Percentiles rank a stretch among this genome's conserved stretches.
These are phyloP conservation scores for Gossypium australe DNA, from an alignment of 345 rosid species.

Conservation along the genomic window DNA sequence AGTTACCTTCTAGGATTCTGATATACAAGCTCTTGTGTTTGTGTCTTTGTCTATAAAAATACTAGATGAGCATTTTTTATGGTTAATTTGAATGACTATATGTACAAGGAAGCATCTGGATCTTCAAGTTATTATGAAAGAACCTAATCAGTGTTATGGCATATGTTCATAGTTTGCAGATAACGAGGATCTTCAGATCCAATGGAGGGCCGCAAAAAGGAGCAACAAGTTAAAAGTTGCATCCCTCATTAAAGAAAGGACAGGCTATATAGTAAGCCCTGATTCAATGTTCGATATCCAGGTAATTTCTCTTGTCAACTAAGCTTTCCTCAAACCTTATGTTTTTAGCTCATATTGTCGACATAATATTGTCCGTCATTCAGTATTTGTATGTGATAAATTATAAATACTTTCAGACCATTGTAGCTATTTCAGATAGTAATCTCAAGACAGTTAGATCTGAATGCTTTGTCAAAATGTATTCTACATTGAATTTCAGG, in stretches of 20 bases:
- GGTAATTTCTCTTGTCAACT: conserved; percentile 31
- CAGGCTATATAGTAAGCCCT: conserved; percentile 65
- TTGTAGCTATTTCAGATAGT: neutral
- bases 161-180: conserved; percentile 53
- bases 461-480: neutral
- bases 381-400: no score
- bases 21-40: neutral
- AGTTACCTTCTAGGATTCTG: conserved; percentile 2
- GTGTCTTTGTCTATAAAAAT: neutral
- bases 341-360: no score
- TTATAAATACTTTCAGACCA: neutral
- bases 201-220: conserved; percentile 67
- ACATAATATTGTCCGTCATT: no score
- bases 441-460: neutral
- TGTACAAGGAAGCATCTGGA: neutral
- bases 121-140: neutral
- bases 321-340: neutral
- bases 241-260: conserved; percentile 55
- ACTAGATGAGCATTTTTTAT: neutral
- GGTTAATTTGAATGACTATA: neutral
- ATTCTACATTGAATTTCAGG: conserved; percentile 28
- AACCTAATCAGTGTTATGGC: conserved; percentile 19
- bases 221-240: conserved; percentile 68
- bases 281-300: conserved; percentile 90
- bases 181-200: conserved; percentile 58